Evolutionary conservation across 2,329 filamentous ascomycete genomes (phyloP).

Genomic region (Daldinia sp.): DNA sequence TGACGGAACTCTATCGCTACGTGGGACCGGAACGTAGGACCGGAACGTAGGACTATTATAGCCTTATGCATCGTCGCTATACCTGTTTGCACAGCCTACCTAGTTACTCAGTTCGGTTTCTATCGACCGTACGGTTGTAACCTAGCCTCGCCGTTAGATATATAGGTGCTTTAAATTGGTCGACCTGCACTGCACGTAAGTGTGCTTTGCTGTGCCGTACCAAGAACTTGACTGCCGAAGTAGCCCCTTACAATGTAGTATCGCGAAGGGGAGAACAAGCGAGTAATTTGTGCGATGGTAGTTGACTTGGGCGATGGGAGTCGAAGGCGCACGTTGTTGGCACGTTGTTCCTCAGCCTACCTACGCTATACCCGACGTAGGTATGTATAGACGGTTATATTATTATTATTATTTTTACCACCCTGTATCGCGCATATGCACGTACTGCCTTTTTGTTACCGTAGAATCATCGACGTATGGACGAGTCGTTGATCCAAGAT

Average conservation of each 20-base stretch:
- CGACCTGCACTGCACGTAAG: not conserved
- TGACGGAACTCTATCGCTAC: too few relatives aligned
- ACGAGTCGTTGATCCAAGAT: not conserved
- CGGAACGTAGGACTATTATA: not conserved
- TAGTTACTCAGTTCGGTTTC: not conserved
- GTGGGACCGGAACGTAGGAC: too few relatives aligned
- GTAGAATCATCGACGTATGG: not conserved
- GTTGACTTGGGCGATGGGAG: not conserved
- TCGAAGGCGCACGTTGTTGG: not conserved
- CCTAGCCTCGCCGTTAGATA: not conserved
- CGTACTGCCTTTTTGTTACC: too few relatives aligned
- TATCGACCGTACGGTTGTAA: not conserved
- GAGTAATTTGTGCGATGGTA: not conserved
- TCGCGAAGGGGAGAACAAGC: not conserved
- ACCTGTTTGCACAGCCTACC: not conserved
- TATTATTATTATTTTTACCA: not conserved
- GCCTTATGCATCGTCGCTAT: not conserved
- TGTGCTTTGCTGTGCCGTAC: not conserved
- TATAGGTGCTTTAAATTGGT: not conserved
- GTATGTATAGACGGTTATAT: not conserved
- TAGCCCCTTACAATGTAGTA: not conserved
- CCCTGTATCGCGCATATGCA: not conserved
- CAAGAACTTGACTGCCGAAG: conserved; percentile 1
- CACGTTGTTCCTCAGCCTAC: not conserved
- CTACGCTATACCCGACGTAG: too few relatives aligned